A percentile compares a stretch with the other conserved stretches of the same genome.
phyloP scores from a whole-genome alignment of 2,329 filamentous ascomycete species.

The Didymella pomorum region DNA sequence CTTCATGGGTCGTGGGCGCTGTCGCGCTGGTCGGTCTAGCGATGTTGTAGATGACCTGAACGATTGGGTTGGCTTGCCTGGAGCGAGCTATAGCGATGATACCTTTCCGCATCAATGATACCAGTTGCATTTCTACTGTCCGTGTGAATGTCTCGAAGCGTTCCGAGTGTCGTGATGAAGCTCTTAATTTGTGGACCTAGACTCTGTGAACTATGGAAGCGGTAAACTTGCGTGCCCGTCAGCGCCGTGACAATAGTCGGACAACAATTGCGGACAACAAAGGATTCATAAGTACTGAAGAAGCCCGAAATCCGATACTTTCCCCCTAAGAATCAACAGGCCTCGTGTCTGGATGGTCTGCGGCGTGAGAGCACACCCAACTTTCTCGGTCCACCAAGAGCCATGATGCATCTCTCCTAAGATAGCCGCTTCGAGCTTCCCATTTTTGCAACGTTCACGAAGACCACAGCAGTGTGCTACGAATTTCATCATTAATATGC shows the following conservation, averaged over 20 bases:
- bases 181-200: not conserved
- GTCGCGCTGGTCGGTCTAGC: slow-evolving; percentile 45
- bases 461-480: not conserved
- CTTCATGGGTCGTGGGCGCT: slow-evolving; percentile 47
- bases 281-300: too few species aligned
- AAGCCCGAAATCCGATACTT: too few species aligned
- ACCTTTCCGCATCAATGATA: slow-evolving; percentile 10
- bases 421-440: not conserved
- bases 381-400: too few species aligned
- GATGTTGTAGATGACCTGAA: slow-evolving; percentile 30
- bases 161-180: not conserved
- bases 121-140: not conserved
- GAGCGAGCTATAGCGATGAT: slow-evolving; percentile 5
- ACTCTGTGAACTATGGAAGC: too few species aligned
- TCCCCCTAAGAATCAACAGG: too few species aligned
- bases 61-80: slow-evolving; percentile 4
- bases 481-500: not conserved
- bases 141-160: not conserved
- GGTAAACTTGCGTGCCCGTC: too few species aligned
- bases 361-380: too few species aligned
- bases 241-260: too few species aligned
- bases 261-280: too few species aligned
- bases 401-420: too few species aligned
- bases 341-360: too few species aligned
- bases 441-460: not conserved